Base-by-base conservation (phyloP, 2,329 filamentous ascomycete genomes). In the Neoarthrinium moseri region DNA sequence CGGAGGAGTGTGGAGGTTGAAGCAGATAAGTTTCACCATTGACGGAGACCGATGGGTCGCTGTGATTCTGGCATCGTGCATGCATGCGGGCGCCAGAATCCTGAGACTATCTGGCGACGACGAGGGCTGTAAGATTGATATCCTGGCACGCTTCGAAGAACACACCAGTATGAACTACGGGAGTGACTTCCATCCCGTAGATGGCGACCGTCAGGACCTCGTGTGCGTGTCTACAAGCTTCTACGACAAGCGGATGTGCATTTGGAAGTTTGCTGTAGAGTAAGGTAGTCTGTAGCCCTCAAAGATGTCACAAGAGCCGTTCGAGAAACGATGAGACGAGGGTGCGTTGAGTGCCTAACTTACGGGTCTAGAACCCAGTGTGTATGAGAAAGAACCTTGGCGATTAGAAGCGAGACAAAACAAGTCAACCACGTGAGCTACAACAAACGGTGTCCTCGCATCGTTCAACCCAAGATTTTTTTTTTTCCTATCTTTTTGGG, bases 91-190 rank as follows among this genome's bases (percentile, higher is more conserved):
- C 1, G 77, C 82, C 8, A 80, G 85, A 44, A 68, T 97, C n/a
- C 58, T 86, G 6, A 68, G 74, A 30, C 57, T 81, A 15, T 49
- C 55, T 8, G 61, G 68, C 21, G 49, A 66, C 1, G 17, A 29
- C 18, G 65, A 51, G 49, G 68, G 46, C 15, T 90, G 85, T 78
- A 60, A 58, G 1, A 84, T 94, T 47, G 70, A 77, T 34, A 73
- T 92, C 2, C 54, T 91, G 37, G 84, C 78, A 0, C 78, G 76
- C 43, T 95, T 95, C 59, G 86, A 89, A 55, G 87, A 92, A 61
- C 91, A 96, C 62, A 75, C 87, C 68, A 96, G 90, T 63, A 96
- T 96, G 90, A 96, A 95, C 59, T 97, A 97, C 63, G 91, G 86
- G 6, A 89, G 87, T 56, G 91, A 91, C 65, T 79, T 83, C 48